Evolutionary conservation across 495 filamentous ascomycete genomes (phyloP), one percentile per base, ranked within the genome.

Genomic region (Aspergillus ellipticus): DNA sequence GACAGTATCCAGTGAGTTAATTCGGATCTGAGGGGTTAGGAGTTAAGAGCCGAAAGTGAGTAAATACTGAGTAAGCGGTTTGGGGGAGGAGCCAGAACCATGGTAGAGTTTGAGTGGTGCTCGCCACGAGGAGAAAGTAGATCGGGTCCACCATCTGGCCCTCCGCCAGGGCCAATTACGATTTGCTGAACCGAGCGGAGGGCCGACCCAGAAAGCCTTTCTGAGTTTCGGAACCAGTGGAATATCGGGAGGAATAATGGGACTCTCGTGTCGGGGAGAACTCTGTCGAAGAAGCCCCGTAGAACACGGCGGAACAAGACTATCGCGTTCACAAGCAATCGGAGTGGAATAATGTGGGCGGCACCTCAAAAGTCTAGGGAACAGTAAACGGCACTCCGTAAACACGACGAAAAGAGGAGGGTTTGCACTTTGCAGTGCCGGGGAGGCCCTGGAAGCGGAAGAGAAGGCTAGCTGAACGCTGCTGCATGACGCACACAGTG

Each of bases 121-220:
- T 58, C 47, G 49, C 62, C 62, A 65, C 62, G 62, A 61, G 62
- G 61, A 13, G 9, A 28, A 49, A 21, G 54, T 54, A 50, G 58
- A 54, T 53, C 41, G 59, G 59, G 51, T 59, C 59, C 62, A 65
- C 58, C 50, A 20, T 20, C 31, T 28, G 13, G 20, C 24, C 28
- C 42, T 20, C 13, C 22, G 16, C n/a, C 8, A 48, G n/a, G 15
- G 17, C n/a, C 15, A 24, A 35, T 13, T 31, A 53, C 56, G 35
- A 58, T 58, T 57, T 33, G 56, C 28, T 50, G 50, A 49, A 42
- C 16, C 50, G 35, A 54, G 15, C 42, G 56, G 49, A 53, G 37
- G 26, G 15, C n/a, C n/a, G 13, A n/a, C 9, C 45, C 15, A 48
- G 11, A 16, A 48, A 21, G 28, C 24, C 45, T 28, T 48, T 48